phyloP scores from a whole-genome alignment of 169 alveolate genomes.

The Babesia gibsoni region DNA sequence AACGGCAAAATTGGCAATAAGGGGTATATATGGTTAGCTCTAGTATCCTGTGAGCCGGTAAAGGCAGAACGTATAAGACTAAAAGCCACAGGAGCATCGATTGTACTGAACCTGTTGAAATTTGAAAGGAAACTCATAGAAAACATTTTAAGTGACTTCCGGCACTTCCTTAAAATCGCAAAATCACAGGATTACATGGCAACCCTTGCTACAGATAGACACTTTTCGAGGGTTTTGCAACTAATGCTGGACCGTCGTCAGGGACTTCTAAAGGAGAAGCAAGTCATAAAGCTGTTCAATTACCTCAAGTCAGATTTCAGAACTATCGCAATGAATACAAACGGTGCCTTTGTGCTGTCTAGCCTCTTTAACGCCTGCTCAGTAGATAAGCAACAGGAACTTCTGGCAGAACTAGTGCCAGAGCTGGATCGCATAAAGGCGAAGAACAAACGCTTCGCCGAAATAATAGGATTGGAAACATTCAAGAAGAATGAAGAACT shows the following conservation, averaged over 20 bases:
- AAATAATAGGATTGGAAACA: conserved; percentile 25
- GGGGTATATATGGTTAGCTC: conserved; percentile 22
- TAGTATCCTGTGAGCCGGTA: conserved; percentile 8
- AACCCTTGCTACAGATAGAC: conserved; percentile 33
- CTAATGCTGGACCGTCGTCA: conserved; percentile 48
- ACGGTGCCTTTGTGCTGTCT: conserved; percentile 45
- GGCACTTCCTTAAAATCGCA: conserved; percentile 26
- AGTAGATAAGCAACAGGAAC: background rate
- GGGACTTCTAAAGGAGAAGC: conserved; percentile 41
- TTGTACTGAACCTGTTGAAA: conserved; percentile 34
- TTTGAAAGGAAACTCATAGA: conserved; percentile 28
- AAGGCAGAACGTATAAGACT: conserved; percentile 1
- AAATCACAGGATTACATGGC: background rate
- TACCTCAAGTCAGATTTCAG: conserved; percentile 7
- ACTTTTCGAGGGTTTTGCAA: conserved; percentile 58
- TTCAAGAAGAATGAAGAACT: conserved; percentile 30
- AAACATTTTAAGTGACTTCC: conserved; percentile 17
- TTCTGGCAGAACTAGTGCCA: conserved; percentile 24
- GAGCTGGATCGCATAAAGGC: conserved; percentile 2
- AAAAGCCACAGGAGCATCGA: conserved; percentile 48
- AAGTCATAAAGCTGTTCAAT: conserved; percentile 8
- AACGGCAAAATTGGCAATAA: background rate
- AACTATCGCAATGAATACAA: conserved; percentile 10
- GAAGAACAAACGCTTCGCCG: conserved; percentile 22
- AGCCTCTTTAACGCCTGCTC: conserved; percentile 1